Conservation (phyloP, 1,284 basidiomycete species). For the Cutaneotrichosporon cyanovorans region DNA sequence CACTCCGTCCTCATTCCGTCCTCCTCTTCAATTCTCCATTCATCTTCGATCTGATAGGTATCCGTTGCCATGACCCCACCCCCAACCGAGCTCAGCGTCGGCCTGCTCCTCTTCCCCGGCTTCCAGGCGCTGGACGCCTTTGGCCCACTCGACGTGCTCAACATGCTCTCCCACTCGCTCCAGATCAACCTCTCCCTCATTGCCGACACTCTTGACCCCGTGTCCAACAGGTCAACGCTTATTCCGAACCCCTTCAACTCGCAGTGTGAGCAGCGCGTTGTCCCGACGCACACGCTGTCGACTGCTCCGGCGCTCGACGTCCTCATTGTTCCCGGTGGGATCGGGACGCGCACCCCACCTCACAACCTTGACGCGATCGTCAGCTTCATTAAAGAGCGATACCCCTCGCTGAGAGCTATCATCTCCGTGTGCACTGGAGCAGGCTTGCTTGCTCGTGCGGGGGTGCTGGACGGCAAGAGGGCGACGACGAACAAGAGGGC, state of each 20-base stretch:
- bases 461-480: constrained; percentile 15
- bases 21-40: no score
- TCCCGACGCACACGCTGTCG: constrained; percentile 14
- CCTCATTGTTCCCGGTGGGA: not conserved
- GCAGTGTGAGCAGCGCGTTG: constrained; percentile 7
- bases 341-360: not conserved
- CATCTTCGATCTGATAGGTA: no score
- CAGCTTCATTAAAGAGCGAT: constrained; percentile 15
- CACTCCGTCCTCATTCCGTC: no score
- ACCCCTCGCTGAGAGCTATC: constrained; percentile 7
- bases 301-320: constrained; percentile 3
- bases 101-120: not conserved
- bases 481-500: constrained; percentile 26
- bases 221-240: not conserved
- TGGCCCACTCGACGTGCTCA: constrained; percentile 15
- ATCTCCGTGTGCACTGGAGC: constrained; percentile 22
- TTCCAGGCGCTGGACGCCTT: constrained; percentile 4
- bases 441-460: constrained; percentile 19
- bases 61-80: no score
- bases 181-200: constrained; percentile 9
- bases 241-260: not conserved
- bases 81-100: no score
- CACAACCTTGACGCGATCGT: constrained; percentile 10
- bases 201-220: constrained; percentile 7
- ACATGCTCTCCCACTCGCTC: constrained; percentile 6